Base-by-base conservation (phyloP, 1,284 basidiomycete genomes). In the Blastosporella zonata region DNA sequence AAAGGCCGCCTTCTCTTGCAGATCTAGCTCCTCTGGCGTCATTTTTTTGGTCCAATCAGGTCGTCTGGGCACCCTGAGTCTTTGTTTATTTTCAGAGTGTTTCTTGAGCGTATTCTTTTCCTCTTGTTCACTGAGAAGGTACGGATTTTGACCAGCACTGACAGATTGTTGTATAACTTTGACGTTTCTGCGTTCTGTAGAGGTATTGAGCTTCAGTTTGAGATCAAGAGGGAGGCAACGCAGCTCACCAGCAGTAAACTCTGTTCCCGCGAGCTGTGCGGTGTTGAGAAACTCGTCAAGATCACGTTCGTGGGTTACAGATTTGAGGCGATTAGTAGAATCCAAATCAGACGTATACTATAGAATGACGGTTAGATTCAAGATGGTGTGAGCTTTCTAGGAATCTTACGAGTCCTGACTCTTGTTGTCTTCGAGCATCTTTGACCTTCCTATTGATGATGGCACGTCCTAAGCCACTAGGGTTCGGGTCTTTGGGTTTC, bases 201-300 rank as follows among this genome's bases (percentile, higher is more conserved):
- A 48, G 47, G 52, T 33, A 40, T 22, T 49, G 21, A 55, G 50
- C 36, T 55, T 39, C 44, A 41, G 37, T 42, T 37, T 55, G 48
- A n/a, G 13, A 45, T 37, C 28, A 7, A 12, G 6, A 31, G 25
- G 8, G 25, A 27, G 23, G 36, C 6, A 6, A 40, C 29, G 4
- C 7, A 50, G 21, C 80, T 43, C 54, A 93, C 93, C 93, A 29
- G 94, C 97, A n/a, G 93, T 94, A 63, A 99, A 99, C 62, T 99
- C 93, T 12, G 87, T 88, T 46, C 91, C 96, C 17, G 97, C 97
- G 43, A 99, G 74, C 56, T 93, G 89, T 2, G 97, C 97, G 15
- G 93, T 97, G 64, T 85, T 96, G 52, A 99, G 71, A 67, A 99
- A 99, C 67, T 96, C 94, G 59, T 98, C 96, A 22, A 99, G 75